Percentiles rank a stretch among this genome's conserved stretches.
Evolutionary conservation across 257 asterid species (phyloP).

Genomic region (Gardenia jasminoides): DNA sequence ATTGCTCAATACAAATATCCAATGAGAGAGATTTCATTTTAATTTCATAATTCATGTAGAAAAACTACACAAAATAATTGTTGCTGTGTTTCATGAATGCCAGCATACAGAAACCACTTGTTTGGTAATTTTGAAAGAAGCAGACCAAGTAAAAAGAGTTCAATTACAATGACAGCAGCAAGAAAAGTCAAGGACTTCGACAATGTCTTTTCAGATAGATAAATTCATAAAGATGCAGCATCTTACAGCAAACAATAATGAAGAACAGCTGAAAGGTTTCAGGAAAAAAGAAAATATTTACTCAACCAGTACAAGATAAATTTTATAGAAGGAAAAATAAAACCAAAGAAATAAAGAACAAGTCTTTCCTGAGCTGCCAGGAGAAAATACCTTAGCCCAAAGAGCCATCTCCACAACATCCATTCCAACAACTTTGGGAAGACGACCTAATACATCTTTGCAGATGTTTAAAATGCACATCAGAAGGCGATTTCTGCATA

Average conservation of each 20-base stretch:
- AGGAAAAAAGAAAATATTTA: not conserved
- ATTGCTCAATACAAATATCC: not conserved
- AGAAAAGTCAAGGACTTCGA: not conserved
- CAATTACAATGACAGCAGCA: not conserved
- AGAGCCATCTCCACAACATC: conserved; percentile 99
- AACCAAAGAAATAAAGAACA: not conserved
- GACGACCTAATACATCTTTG: conserved; percentile 76
- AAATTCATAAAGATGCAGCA: not conserved
- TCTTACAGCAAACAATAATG: not conserved
- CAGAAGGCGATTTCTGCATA: conserved; percentile 75
- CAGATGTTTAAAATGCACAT: conserved; percentile 79
- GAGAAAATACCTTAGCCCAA: conserved; percentile 89
- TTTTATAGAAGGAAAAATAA: not conserved
- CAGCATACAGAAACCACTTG: not conserved
- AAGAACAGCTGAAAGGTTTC: not conserved
- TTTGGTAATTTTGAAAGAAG: not conserved
- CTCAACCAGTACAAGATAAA: not conserved
- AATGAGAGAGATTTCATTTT: not conserved
- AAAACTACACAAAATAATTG: not conserved
- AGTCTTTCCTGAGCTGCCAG: conserved; percentile 13
- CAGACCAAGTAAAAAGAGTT: not conserved
- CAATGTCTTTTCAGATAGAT: conserved; percentile 1
- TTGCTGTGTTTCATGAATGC: not conserved
- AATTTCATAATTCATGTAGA: not conserved
- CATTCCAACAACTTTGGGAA: conserved; percentile 94